phyloP scores from a whole-genome alignment of 306 rosid genomes.

The Vigna unguiculata region DNA sequence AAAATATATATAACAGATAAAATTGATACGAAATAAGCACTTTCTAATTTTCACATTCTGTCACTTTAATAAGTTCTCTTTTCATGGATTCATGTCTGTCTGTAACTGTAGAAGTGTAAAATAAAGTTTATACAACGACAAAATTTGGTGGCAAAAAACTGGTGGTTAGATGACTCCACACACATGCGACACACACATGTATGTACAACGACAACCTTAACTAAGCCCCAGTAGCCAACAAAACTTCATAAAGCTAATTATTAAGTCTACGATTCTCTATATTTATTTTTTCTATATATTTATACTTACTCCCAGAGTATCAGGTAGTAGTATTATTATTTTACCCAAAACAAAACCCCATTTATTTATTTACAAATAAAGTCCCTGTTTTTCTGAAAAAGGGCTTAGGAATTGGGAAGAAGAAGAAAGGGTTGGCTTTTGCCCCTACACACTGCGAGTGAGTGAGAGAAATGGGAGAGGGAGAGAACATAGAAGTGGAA shows the following conservation, averaged over 20 bases:
- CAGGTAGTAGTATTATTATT: background rate
- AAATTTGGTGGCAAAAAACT: background rate
- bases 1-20: no score
- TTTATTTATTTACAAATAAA: conserved; percentile 1
- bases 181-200: background rate
- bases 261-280: background rate
- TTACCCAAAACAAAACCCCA: background rate
- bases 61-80: background rate
- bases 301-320: background rate
- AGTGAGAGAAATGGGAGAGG: conserved; percentile 52
- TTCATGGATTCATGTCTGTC: background rate
- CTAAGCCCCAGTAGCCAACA: background rate
- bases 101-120: background rate
- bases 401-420: background rate
- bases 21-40: no score
- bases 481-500: conserved; percentile 50
- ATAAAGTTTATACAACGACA: background rate
- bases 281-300: background rate
- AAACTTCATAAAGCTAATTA: background rate
- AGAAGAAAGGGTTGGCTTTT: conserved; percentile 11
- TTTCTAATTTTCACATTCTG: no score
- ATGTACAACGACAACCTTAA: background rate
- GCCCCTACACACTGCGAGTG: conserved; percentile 10
- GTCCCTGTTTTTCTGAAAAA: background rate
- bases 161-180: background rate